A percentile compares a stretch with the other conserved stretches of the same genome.
phyloP scores from a whole-genome alignment of 1,284 basidiomycete genomes.

The Cutaneotrichosporon sp. region DNA sequence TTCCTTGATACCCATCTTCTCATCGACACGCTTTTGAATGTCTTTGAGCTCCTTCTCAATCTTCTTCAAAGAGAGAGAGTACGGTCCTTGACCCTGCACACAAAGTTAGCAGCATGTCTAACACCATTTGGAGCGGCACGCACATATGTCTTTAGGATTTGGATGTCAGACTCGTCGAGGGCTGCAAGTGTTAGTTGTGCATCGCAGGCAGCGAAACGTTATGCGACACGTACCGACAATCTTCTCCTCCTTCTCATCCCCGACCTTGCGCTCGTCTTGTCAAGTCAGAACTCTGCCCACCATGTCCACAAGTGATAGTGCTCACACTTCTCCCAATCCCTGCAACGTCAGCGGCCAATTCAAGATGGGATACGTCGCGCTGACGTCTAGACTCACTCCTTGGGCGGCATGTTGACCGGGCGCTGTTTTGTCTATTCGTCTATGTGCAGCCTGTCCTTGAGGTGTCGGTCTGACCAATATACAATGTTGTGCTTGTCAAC shows the following conservation, averaged over 20 bases:
- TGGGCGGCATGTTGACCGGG: constrained; percentile 66
- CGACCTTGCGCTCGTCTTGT: constrained; percentile 68
- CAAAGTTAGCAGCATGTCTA: not conserved
- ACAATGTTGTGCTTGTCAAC: not conserved
- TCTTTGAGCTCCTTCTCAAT: constrained; percentile 92
- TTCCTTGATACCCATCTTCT: constrained; percentile 98
- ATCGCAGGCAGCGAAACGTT: not conserved
- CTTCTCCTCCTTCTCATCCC: constrained; percentile 83
- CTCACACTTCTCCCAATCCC: constrained; percentile 96
- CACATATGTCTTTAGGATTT: constrained; percentile 96
- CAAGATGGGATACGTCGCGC: not conserved
- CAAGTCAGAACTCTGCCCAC: not conserved
- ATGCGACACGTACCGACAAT: constrained; percentile 63
- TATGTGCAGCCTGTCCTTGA: too few species aligned
- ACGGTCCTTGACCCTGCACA: constrained; percentile 90
- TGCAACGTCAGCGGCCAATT: constrained; percentile 36
- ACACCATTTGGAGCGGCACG: constrained; percentile 50
- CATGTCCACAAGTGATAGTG: constrained; percentile 7
- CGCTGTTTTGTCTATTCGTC: too few species aligned
- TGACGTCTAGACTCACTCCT: constrained; percentile 52
- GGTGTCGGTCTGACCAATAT: too few species aligned
- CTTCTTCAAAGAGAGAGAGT: constrained; percentile 80
- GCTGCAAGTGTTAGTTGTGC: constrained; percentile 51
- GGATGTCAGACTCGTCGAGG: constrained; percentile 97
- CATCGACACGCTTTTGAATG: constrained; percentile 93